These are phyloP conservation scores for Crithidia sp. DNA, from an alignment of 208 protist species.

Conservation along the genomic window DNA sequence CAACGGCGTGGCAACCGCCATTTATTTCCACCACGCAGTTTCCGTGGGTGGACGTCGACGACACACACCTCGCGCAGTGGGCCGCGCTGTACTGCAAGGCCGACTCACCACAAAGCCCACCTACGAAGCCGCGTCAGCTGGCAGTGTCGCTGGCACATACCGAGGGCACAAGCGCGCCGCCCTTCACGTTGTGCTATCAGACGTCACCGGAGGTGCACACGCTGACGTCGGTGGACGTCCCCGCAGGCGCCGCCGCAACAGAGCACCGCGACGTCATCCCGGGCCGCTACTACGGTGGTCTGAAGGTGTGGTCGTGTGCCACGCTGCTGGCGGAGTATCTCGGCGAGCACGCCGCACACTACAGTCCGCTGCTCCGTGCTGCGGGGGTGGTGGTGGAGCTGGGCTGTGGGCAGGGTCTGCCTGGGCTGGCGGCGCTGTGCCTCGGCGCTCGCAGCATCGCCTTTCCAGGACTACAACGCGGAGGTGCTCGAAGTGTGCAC, in stretches of 20 bases:
- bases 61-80: slow-evolving; percentile 16
- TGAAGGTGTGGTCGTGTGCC: slow-evolving; percentile 92
- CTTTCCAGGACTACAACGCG: slow-evolving; percentile 89
- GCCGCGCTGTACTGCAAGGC: slow-evolving; percentile 14
- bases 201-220: slow-evolving; percentile 40
- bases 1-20: slow-evolving; percentile 19
- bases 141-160: neutral
- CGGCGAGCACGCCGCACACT: slow-evolving; percentile 39
- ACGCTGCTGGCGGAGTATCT: slow-evolving; percentile 65
- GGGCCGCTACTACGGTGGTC: slow-evolving; percentile 85
- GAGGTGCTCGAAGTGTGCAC: slow-evolving; percentile 81
- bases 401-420: slow-evolving; percentile 83
- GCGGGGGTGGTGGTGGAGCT: slow-evolving; percentile 64
- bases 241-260: neutral
- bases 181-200: slow-evolving; percentile 50
- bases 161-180: no score
- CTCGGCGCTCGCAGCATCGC: slow-evolving; percentile 63
- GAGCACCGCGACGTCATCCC: slow-evolving; percentile 83
- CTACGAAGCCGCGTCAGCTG: slow-evolving; percentile 24
- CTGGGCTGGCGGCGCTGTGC: slow-evolving; percentile 63
- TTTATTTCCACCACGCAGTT: slow-evolving; percentile 22
- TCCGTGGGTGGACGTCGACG: slow-evolving; percentile 25
- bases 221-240: slow-evolving; percentile 35
- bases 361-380: slow-evolving; percentile 13
- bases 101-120: neutral